phyloP scores from a whole-genome alignment of 192 early-diverging fungal species.

The Backusella tarrabulga region DNA sequence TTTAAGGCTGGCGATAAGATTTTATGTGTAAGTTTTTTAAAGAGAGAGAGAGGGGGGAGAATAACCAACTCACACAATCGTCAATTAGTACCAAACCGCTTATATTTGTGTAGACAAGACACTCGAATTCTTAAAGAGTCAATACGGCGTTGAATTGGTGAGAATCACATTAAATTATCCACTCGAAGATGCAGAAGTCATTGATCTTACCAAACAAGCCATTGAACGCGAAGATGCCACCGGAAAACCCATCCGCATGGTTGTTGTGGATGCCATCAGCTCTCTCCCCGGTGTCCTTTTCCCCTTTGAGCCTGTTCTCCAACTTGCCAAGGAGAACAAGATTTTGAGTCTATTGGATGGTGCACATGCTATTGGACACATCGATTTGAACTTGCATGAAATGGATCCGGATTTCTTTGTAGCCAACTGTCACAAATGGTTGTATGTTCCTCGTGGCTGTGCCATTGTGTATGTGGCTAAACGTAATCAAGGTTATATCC shows the following conservation, averaged over 20 bases:
- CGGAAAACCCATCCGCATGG: slow-evolving; percentile 40
- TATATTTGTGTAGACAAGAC: slow-evolving; percentile 47
- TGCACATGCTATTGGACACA: slow-evolving; percentile 62
- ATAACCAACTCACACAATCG: background rate
- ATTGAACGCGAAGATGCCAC: slow-evolving; percentile 38
- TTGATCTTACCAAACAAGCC: slow-evolving; percentile 36
- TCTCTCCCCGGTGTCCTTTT: slow-evolving; percentile 46
- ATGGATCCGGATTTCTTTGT: slow-evolving; percentile 64
- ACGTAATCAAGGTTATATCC: slow-evolving; percentile 45
- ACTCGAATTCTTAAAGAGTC: slow-evolving; percentile 41
- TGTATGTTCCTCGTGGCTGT: slow-evolving; percentile 52
- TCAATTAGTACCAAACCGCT: slow-evolving; percentile 44
- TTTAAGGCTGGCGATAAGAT: slow-evolving; percentile 47
- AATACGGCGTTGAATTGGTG: slow-evolving; percentile 37
- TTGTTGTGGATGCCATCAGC: slow-evolving; percentile 50
- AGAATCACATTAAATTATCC: slow-evolving; percentile 47
- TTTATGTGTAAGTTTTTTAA: slow-evolving; percentile 7
- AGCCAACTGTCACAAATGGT: slow-evolving; percentile 66
- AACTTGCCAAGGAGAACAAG: slow-evolving; percentile 40
- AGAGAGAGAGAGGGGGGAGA: background rate
- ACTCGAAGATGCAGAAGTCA: slow-evolving; percentile 35
- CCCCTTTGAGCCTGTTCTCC: slow-evolving; percentile 40
- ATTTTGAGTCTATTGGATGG: slow-evolving; percentile 63
- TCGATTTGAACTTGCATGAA: slow-evolving; percentile 49
- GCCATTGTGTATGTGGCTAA: slow-evolving; percentile 52